Evolutionary conservation across 176 grass and related monocot genomes (phyloP), one percentile per base, ranked within the genome.

Genomic region (Typha latifolia): DNA sequence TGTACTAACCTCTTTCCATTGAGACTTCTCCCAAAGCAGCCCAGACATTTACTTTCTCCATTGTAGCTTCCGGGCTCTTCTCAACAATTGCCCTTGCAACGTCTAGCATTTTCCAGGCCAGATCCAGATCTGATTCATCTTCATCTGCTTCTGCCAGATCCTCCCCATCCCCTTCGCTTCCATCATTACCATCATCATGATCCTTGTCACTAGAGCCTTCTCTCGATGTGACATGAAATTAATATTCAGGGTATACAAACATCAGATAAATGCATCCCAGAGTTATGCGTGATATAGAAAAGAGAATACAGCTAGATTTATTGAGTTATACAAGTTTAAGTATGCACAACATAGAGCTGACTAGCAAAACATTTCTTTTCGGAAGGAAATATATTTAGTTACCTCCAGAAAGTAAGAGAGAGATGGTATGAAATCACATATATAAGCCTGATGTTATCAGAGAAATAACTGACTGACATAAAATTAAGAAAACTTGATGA

Each of bases 71-170:
- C 61, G 76, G 61, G 63, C 14, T 77, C 65, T 90, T 85, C 73
- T 99, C 94, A 79, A 86, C 86, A 81, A 99, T 93, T 50, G 68
- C 89, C 81, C 94, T 99, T 64, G 94, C 94, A 85, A 99, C 77
- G 70, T 99, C 94, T 62, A 99, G 78, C 85, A 99, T 87, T 80
- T 99, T 90, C 89, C 88, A 99, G 12, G 94, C 67, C 72, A 90
- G 94, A 78, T 99, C 94, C 78, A 99, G 64, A 81, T 99, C 94
- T 73, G 89, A 90, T 63, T 97, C 93, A 23, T 96, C 93, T 78
- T 97, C 92, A 74, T 97, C 86, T 48, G 24, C 73, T 74, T 80
- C 83, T 43, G 59, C 78, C 32, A 71, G 62, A 67, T 90, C 94
- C 57, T 83, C 78, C 49, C 84, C 94, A 65, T 89, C 92, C 59